Percentiles rank a stretch among this genome's conserved stretches.
Conservation (phyloP, 2,329 filamentous ascomycete genomes). For the Hortaea werneckii region DNA sequence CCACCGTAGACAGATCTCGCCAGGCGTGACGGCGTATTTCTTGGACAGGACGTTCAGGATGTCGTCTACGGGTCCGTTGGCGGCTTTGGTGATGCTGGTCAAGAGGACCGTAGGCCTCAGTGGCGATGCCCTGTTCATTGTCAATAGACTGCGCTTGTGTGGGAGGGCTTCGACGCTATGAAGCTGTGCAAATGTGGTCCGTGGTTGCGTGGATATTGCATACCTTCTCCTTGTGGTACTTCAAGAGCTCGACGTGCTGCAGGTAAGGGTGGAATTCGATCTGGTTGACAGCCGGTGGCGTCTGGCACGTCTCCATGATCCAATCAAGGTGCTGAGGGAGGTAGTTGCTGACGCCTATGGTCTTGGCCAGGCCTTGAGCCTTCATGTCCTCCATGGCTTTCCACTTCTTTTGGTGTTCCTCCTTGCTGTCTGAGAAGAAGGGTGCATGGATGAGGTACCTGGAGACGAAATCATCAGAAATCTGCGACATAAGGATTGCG, state of each 20-base stretch:
- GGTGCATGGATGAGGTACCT: constrained; percentile 54
- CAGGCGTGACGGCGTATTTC: constrained; percentile 51
- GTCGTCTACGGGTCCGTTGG: constrained; percentile 46
- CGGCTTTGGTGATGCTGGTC: constrained; percentile 43
- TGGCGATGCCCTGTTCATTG: constrained; percentile 33
- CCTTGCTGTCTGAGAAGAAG: constrained; percentile 45
- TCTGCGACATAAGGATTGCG: neutral
- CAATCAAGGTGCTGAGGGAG: constrained; percentile 44
- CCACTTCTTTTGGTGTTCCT: constrained; percentile 49
- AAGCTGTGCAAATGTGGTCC: too few species aligned
- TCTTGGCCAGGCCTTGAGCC: constrained; percentile 46
- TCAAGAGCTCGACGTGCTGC: constrained; percentile 49
- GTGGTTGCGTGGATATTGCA: neutral
- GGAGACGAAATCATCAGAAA: neutral
- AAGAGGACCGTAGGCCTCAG: constrained; percentile 38
- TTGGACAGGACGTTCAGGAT: constrained; percentile 43
- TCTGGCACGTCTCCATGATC: constrained; percentile 42
- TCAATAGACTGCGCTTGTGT: too few species aligned
- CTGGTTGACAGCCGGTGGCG: constrained; percentile 54
- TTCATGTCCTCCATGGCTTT: constrained; percentile 50
- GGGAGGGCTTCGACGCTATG: too few species aligned
- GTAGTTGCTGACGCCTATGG: constrained; percentile 56
- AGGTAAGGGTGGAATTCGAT: constrained; percentile 61
- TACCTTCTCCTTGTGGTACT: constrained; percentile 38
- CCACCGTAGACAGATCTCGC: constrained; percentile 50